Evolutionary conservation across 2,329 filamentous ascomycete species (phyloP), one percentile per base, ranked within the genome.

Genomic region (Pseudocercospora ulei): DNA sequence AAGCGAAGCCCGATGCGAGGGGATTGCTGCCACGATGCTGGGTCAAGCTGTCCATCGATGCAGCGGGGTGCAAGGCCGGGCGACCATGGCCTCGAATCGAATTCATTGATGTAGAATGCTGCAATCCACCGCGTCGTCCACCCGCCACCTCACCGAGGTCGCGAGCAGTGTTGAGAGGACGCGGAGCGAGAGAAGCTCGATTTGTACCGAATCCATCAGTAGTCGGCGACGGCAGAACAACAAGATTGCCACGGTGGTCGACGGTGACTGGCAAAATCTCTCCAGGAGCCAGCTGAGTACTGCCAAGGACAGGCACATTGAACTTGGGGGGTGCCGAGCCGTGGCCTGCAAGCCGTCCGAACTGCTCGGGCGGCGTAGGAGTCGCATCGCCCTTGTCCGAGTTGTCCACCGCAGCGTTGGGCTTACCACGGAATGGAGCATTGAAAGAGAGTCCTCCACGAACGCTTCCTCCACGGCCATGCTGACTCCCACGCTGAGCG

Each of bases 391-490:
- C 23, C 4, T 36, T 35, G 18, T 27, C 22, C 11, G 29, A 19
- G 4, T 19, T 20, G 12, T 36, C 38, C 11, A 30, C 24, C 19
- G 18, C 22, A n/a, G 24, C 14, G 18, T 17, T 18, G 3, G 30
- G 34, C 12, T 26, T 25, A 33, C 43, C 35, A 5, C 11, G 24
- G 31, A 18, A 40, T 5, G 39, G 28, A 5, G 34, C 39, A 11
- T 30, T 36, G 31, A 37, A 31, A n/a, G 23, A 18, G 3, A 26
- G 34, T 6, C 38, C 35, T 11, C 41, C 35, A 19, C 39, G 43
- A 14, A 37, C 38, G 27, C 34, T 36, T 13, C 45, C 42, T 22
- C 47, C 44, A n/a, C 38, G 42, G 11, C 41, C 23, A n/a, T n/a
- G n/a, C n/a, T n/a, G n/a, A n/a, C n/a, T n/a, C n/a, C n/a, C n/a